Conservation (phyloP, 257 asterid species). For the Jacaranda copaia region DNA sequence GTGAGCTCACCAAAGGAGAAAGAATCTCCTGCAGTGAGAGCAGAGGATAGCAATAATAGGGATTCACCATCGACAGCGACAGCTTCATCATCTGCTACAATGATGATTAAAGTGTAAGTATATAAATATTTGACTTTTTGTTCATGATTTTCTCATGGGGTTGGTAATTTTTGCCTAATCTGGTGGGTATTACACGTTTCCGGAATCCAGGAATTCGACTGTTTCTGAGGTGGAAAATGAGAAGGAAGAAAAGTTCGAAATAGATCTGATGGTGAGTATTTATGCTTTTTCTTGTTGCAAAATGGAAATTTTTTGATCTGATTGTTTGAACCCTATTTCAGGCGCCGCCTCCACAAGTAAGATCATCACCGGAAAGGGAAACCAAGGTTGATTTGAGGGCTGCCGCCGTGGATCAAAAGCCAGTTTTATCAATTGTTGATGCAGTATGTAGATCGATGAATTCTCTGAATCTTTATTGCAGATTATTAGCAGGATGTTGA, state of each 20-base stretch:
- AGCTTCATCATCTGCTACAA: constrained; percentile 44
- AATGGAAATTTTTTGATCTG: constrained; percentile 1
- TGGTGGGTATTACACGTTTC: constrained; percentile 10
- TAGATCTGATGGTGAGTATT: constrained; percentile 93
- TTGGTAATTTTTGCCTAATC: constrained; percentile 20
- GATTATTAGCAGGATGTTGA: constrained; percentile 11
- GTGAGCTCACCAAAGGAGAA: constrained; percentile 53
- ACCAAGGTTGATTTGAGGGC: constrained; percentile 42
- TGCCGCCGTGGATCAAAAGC: constrained; percentile 55
- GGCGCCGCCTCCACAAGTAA: constrained; percentile 89
- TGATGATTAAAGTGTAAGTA: constrained; percentile 61
- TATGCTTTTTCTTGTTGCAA: constrained; percentile 2
- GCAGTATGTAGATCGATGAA: constrained; percentile 47
- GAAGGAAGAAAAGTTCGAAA: constrained; percentile 80
- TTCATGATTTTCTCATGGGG: not conserved
- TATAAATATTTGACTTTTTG: constrained; percentile 28
- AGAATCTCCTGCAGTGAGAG: constrained; percentile 53
- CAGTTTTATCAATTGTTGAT: constrained; percentile 42
- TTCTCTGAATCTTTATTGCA: not conserved
- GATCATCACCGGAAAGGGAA: constrained; percentile 69
- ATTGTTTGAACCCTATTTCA: constrained; percentile 36
- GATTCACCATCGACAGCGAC: constrained; percentile 52
- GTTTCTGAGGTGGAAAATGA: constrained; percentile 49
- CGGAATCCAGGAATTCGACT: constrained; percentile 48
- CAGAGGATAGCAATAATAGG: constrained; percentile 47